Evolutionary conservation across 2,329 filamentous ascomycete species (phyloP).

Genomic region (Ciborinia camelliae): DNA sequence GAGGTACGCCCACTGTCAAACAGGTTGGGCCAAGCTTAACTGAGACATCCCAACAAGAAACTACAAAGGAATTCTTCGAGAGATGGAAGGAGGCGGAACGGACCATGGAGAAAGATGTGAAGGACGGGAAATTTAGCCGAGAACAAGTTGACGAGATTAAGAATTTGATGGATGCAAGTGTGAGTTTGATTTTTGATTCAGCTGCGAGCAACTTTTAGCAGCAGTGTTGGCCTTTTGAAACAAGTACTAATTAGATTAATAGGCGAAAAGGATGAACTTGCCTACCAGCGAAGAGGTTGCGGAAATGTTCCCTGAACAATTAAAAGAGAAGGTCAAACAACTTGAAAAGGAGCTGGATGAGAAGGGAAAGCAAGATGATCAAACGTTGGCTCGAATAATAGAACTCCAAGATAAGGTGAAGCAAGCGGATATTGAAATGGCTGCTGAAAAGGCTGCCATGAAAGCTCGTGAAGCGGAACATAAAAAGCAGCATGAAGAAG

Average conservation of each 20-base stretch:
- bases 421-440: background rate
- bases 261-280: background rate
- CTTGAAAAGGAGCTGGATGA: background rate
- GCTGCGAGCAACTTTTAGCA: too few relatives aligned
- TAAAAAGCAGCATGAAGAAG: background rate
- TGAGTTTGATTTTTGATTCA: background rate
- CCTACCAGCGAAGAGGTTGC: too few relatives aligned
- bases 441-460: background rate
- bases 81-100: background rate
- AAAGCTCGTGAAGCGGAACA: background rate
- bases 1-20: background rate
- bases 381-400: background rate
- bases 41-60: constrained; percentile 2
- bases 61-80: background rate
- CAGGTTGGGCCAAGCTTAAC: background rate
- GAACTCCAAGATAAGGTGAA: background rate
- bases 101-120: background rate
- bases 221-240: fast-evolving
- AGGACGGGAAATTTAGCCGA: background rate
- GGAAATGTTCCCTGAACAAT: background rate
- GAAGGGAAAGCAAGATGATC: background rate
- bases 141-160: background rate
- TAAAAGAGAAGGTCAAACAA: background rate
- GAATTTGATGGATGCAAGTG: background rate
- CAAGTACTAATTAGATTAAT: background rate